Evolutionary conservation across 1,284 basidiomycete species (phyloP), one percentile per base, ranked within the genome.

Genomic region (Violaceomyces palustris): DNA sequence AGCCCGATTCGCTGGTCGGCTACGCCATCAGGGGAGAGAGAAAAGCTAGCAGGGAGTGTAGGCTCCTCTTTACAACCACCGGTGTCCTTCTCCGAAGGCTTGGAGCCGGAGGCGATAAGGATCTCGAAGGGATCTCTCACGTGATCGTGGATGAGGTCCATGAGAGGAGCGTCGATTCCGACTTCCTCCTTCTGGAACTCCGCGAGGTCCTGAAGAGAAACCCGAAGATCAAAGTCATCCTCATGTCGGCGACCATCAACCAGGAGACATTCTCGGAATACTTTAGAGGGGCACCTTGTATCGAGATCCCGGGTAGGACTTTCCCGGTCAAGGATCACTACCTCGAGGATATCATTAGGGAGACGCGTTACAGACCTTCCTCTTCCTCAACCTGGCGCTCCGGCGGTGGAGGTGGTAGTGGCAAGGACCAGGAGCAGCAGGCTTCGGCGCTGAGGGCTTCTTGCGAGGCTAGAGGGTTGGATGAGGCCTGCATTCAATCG

Each of bases 81-180:
- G 92, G 91, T 76, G 86, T 96, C 28, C 81, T 92, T 1, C 79
- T 96, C 25, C 79, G 89, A 42, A 80, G 89, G 11, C 75, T 96
- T 6, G 62, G 61, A n/a, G 81, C 77, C 0, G 74, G 82, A n/a
- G 78, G 78, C 12, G 88, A 88, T 35, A 82, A 87, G 29, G 80
- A 80, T 42, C 75, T 96, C 14, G 72, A 79, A 21, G 79, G 81
- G 35, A 80, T 92, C 36, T 86, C 85, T 6, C 91, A 94, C 75
- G 79, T 96, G 24, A 78, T 96, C 34, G 87, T 96, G 11, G 92
- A 96, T 65, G 91, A 96, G 78, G 87, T 89, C 24, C 90, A 93
- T 69, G 89, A 93, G 75, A 82, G 90, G 39, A 88, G 87, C 12
- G 82, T 91, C 9, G 90, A 94, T 64, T 84, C 86, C 11, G 91